phyloP scores from a whole-genome alignment of 2,329 filamentous ascomycete genomes.

The Davidsoniella neocaledoniae region DNA sequence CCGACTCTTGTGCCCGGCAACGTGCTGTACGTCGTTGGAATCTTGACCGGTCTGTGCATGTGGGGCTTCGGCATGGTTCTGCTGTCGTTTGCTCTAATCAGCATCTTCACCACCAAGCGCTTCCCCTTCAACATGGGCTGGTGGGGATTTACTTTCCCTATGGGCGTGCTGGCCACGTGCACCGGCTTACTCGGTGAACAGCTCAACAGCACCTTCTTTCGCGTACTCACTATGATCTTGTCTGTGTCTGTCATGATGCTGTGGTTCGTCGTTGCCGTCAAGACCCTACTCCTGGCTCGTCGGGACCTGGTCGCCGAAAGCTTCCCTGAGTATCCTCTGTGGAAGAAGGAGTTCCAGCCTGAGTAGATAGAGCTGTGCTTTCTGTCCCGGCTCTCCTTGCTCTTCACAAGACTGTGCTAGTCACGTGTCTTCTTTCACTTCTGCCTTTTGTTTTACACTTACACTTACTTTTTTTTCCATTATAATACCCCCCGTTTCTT shows the following conservation, averaged over 20 bases:
- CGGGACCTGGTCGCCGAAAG: conserved; percentile 11
- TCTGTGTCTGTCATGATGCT: conserved; percentile 25
- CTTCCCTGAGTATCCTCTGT: conserved; percentile 11
- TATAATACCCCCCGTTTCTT: background rate
- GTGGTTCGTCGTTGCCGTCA: conserved; percentile 25
- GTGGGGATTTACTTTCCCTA: conserved; percentile 31
- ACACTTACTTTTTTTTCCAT: background rate
- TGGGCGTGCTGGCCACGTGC: conserved; percentile 27
- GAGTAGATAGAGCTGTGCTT: conserved; percentile 4
- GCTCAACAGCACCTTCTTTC: conserved; percentile 28
- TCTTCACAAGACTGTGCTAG: background rate
- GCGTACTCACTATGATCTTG: conserved; percentile 23
- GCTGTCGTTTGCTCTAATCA: conserved; percentile 27
- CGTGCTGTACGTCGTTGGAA: conserved; percentile 42
- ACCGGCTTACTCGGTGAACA: conserved; percentile 24
- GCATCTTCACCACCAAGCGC: conserved; percentile 23
- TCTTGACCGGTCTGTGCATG: conserved; percentile 27
- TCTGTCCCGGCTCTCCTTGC: background rate
- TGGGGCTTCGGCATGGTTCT: conserved; percentile 30
- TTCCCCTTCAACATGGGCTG: conserved; percentile 31
- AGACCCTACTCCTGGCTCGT: conserved; percentile 22
- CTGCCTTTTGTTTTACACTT: background rate
- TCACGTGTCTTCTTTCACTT: background rate
- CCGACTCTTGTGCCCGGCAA: conserved; percentile 22
- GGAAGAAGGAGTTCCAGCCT: conserved; percentile 13